Conservation (phyloP, 345 rosid species). For the Citrus sinensis region DNA sequence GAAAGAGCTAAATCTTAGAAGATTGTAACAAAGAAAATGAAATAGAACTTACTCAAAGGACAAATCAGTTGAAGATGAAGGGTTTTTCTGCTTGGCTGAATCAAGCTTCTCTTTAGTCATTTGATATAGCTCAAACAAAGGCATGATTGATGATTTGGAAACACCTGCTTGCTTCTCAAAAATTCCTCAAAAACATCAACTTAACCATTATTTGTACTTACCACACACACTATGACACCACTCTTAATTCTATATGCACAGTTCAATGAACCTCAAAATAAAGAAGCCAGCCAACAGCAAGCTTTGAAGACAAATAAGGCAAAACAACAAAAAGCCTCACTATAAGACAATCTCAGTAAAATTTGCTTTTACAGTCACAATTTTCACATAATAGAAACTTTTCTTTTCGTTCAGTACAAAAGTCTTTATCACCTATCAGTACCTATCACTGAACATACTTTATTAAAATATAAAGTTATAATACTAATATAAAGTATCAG, state of each 20-base stretch:
- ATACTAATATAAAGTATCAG: conserved; percentile 19
- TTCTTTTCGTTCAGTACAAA: conserved; percentile 6
- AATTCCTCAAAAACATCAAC: conserved; percentile 19
- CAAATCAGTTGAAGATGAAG: conserved; percentile 33
- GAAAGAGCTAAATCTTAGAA: neutral
- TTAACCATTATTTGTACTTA: conserved; percentile 24
- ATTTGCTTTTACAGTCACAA: conserved; percentile 20
- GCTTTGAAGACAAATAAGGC: conserved; percentile 26
- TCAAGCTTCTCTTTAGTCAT: conserved; percentile 44
- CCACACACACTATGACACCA: neutral
- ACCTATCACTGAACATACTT: conserved; percentile 13
- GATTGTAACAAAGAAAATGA: neutral
- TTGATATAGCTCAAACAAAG: conserved; percentile 75
- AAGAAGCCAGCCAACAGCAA: conserved; percentile 19
- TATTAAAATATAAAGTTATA: conserved; percentile 1
- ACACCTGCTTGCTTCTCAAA: conserved; percentile 4
- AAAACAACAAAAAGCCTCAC: conserved; percentile 3
- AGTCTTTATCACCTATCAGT: conserved; percentile 28
- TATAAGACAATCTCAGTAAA: conserved; percentile 21
- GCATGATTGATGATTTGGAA: conserved; percentile 44
- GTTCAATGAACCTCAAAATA: conserved; percentile 26
- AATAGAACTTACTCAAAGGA: conserved; percentile 51
- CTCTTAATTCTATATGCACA: conserved; percentile 9
- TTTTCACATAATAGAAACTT: conserved; percentile 9
- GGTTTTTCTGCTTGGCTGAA: conserved; percentile 40